Evolutionary conservation across 1,284 basidiomycete genomes (phyloP), one percentile per base, ranked within the genome.

Genomic region (Austroboletus rostrupii): DNA sequence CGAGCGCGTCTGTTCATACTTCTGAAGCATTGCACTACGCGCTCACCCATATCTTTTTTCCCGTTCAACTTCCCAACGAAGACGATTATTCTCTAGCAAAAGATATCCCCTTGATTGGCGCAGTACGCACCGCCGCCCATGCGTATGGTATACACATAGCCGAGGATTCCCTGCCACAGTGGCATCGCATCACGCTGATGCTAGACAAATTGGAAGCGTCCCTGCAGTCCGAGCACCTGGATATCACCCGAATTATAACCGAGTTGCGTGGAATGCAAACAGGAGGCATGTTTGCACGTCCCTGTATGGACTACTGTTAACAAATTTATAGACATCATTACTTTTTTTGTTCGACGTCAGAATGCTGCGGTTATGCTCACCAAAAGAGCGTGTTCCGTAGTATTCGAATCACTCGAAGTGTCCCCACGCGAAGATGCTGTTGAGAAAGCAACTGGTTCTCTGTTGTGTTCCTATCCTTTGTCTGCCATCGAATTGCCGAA

Each of bases 371-470:
- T 37, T n/a, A 11, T 37, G 13, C 36, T 72, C 19, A 64, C 65
- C 11, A 64, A 57, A 43, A 31, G 31, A 9, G 20, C 20, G 1
- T 32, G 50, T 6, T 19, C 28, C 5, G 57, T 60, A 5, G 48
- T 54, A 6, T 66, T 66, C 41, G 70, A 73, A 53, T 48, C 57
- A 17, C 71, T 73, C 36, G 65, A 71, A 46, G 58, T 60, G 3
- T 59, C 63, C 12, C 37, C 38, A 2, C 35, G 29, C 66, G 19
- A 60, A 59, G 57, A 50, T 46, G 9, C 51, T 57, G 10, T 39
- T 26, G 9, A 65, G 64, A 3, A 65, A 67, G 43, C 39, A 10
- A 3, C 7, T 3, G 20, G 11, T 4, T 2, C 23, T 16, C 57
- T 72, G 12, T 12, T 65, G 11, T 59, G 60, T 21, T 58, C 57